Base-by-base conservation (phyloP, 306 rosid genomes). In the Pyrus bretschneideri region DNA sequence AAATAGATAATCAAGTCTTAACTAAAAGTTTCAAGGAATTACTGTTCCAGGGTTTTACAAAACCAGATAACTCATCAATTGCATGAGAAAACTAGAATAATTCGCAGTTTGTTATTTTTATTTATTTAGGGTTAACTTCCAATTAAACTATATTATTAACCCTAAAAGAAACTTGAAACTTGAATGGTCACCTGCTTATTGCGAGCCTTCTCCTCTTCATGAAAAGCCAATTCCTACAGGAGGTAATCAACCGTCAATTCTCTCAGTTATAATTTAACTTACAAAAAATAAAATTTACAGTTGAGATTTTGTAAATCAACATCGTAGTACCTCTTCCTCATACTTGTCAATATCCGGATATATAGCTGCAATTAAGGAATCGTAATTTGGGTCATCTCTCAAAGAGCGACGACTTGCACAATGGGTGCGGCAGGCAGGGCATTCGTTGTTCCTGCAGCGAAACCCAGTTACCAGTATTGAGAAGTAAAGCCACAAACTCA, bases 361-460 rank as follows among this genome's bases (percentile, higher is more conserved):
- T n/a, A 93, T 49, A 74, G 82, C 86, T 69, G 97, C 85, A 77
- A 91, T 91, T 78, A 91, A 77, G 64, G 88, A 79, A 77, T 93
- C 98, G 72, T 76, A 93, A 65, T 91, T 93, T 18, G 97, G 93
- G 59, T 93, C 98, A 74, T 91, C 97, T 81, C 97, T 89, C 66
- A 91, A 44, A 25, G 98, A 91, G 72, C 93, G 92, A 51, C 93
- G 96, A 80, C 98, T 91, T 63, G 98, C 92, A 86, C 89, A 89
- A 76, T 91, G 96, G n/a, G 92, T 89, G 61, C 98, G 97, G 78
- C 95, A 91, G 71, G 93, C 88, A 55, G 97, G 97, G 66, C 98
- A 93, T 85, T 91, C 97, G 79, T 93, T 91, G 77, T 93, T 91
- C 69, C 98, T 93, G 81, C 73, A 83, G 33, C 49, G 22, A 81